Percentiles rank a stretch among this genome's conserved stretches.
phyloP scores from a whole-genome alignment of 129 eudicot species.

The Escallonia herrerae region DNA sequence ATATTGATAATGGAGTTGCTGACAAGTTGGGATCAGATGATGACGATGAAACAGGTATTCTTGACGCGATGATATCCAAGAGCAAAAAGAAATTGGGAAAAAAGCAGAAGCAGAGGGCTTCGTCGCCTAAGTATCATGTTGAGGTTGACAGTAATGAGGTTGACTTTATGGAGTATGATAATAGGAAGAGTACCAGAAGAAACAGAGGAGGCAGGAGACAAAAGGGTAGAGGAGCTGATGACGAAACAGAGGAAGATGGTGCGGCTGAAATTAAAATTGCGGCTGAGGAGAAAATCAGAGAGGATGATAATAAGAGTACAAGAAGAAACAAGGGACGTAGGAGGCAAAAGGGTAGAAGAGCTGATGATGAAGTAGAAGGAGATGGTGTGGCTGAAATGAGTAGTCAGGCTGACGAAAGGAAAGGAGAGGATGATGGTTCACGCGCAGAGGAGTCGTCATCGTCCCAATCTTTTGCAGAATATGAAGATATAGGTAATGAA shows the following conservation, averaged over 20 bases:
- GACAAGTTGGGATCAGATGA: constrained; percentile 25
- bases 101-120: constrained; percentile 25
- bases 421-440: constrained; percentile 24
- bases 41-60: constrained; percentile 45
- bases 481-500: constrained; percentile 14
- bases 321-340: constrained; percentile 63
- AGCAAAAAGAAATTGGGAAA: constrained; percentile 31
- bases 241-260: constrained; percentile 24
- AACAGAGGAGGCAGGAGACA: constrained; percentile 58
- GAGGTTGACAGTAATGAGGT: constrained; percentile 47
- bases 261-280: constrained; percentile 8
- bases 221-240: constrained; percentile 33
- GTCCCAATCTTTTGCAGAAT: constrained; percentile 31
- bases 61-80: constrained; percentile 69
- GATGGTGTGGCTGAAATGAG: constrained; percentile 11
- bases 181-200: constrained; percentile 50
- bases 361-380: constrained; percentile 30
- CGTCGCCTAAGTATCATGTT: constrained; percentile 26
- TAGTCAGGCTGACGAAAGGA: constrained; percentile 17
- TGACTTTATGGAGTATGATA: constrained; percentile 74
- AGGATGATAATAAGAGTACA: constrained; percentile 23
- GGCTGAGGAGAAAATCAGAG: constrained; percentile 21
- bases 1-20: constrained; percentile 19
- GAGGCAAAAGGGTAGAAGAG: constrained; percentile 37
- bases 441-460: constrained; percentile 25